A percentile compares a stretch with the other conserved stretches of the same genome.
Evolutionary conservation across 805 yeast genomes (phyloP).

Genomic region (Candida endomychidarum): DNA sequence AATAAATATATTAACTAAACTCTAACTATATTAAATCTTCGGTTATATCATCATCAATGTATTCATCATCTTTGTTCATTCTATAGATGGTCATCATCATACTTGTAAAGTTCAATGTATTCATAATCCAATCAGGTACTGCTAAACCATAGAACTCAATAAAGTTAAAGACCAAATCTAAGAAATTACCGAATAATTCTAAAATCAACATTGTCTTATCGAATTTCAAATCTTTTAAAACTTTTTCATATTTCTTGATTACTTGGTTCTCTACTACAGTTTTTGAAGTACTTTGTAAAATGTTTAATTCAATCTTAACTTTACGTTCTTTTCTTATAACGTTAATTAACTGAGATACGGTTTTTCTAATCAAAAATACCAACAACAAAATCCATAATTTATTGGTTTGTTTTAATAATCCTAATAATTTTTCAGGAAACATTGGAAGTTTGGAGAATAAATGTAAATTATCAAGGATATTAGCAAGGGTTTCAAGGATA

Average conservation of each 20-base stretch:
- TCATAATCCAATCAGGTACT: constrained; percentile 45
- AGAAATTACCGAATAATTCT: constrained; percentile 42
- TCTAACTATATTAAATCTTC: constrained; percentile 35
- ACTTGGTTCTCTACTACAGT: constrained; percentile 22
- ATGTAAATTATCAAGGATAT: constrained; percentile 41
- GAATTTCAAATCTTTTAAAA: constrained; percentile 41
- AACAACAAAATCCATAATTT: constrained; percentile 43
- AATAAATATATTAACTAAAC: neutral
- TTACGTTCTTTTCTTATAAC: constrained; percentile 38
- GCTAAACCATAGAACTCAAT: constrained; percentile 36
- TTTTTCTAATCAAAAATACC: constrained; percentile 41
- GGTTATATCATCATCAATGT: constrained; percentile 41
- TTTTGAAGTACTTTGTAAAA: constrained; percentile 24
- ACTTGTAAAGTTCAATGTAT: constrained; percentile 37
- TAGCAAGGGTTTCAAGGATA: constrained; percentile 37
- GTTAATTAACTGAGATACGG: constrained; percentile 41
- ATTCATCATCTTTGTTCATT: constrained; percentile 50
- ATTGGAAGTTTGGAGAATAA: constrained; percentile 42
- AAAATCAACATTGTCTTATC: constrained; percentile 42
- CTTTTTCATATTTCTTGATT: constrained; percentile 37
- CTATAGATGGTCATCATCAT: constrained; percentile 49
- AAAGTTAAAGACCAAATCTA: constrained; percentile 40
- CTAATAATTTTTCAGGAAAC: constrained; percentile 36
- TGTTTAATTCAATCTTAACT: constrained; percentile 35
- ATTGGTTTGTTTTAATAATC: constrained; percentile 40